Evolutionary conservation across 192 early-diverging fungal species (phyloP).

Genomic region (Dispira parvispora): DNA sequence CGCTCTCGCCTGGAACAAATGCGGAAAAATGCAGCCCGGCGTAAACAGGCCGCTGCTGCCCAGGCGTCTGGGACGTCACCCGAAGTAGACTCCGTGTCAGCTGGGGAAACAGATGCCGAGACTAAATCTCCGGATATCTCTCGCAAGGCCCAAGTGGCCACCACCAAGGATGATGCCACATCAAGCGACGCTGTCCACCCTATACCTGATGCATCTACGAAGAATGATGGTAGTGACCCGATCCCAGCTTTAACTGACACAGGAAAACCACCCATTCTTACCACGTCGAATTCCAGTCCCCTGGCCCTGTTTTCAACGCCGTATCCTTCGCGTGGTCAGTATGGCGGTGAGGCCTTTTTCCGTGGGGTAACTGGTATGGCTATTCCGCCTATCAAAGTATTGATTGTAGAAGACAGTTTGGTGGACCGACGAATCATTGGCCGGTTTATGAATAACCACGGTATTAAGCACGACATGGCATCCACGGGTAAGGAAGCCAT

Average conservation of each 20-base stretch:
- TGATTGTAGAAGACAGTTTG: constrained; percentile 68
- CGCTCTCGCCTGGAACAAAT: background rate
- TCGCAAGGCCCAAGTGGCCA: background rate
- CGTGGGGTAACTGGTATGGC: background rate
- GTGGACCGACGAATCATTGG: constrained; percentile 57
- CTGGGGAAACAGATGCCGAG: background rate
- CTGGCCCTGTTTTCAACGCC: background rate
- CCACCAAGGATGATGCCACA: background rate
- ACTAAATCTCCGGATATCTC: background rate
- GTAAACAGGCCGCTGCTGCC: background rate
- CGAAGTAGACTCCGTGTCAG: background rate
- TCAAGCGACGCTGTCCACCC: background rate
- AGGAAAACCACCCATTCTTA: background rate
- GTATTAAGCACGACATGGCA: constrained; percentile 57
- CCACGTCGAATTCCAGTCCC: background rate
- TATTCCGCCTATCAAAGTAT: constrained; percentile 35
- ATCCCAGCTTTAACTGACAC: background rate
- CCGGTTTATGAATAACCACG: constrained; percentile 50
- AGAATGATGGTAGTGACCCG: background rate
- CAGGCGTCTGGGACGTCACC: background rate
- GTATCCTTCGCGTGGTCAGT: background rate
- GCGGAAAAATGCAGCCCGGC: background rate
- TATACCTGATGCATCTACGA: background rate
- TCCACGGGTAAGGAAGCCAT: constrained; percentile 69
- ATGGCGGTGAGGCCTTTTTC: background rate